Conservation (phyloP, 2,329 filamentous ascomycete species). For the Aspergillus fructus region DNA sequence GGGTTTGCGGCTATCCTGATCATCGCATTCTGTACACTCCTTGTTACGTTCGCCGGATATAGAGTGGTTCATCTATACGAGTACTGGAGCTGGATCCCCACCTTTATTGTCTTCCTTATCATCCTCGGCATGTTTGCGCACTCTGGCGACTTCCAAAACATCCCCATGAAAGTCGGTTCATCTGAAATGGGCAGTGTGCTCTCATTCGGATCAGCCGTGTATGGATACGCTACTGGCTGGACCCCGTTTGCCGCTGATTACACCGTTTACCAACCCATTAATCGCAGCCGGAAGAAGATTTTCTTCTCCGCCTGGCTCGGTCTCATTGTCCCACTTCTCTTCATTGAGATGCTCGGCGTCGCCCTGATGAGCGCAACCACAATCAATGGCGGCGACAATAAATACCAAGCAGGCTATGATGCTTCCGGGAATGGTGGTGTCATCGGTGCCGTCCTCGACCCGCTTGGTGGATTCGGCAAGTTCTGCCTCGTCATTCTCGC, state of each 20-base stretch:
- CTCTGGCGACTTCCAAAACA: constrained; percentile 63
- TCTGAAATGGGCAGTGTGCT: constrained; percentile 63
- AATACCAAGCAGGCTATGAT: constrained; percentile 56
- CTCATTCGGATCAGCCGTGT: constrained; percentile 65
- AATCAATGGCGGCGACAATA: constrained; percentile 54
- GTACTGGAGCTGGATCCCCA: constrained; percentile 71
- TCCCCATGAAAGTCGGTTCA: constrained; percentile 60
- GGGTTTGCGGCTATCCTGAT: constrained; percentile 74
- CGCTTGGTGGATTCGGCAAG: constrained; percentile 66
- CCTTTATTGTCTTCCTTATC: constrained; percentile 71
- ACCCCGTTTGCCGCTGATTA: constrained; percentile 74
- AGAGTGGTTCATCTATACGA: constrained; percentile 76
- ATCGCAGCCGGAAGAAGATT: constrained; percentile 59
- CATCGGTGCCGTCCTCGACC: constrained; percentile 63
- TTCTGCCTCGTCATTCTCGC: constrained; percentile 69
- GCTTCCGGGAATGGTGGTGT: constrained; percentile 65
- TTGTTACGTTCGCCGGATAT: constrained; percentile 74
- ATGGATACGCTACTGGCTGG: constrained; percentile 72
- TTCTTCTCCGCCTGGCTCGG: constrained; percentile 70
- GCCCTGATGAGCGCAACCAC: constrained; percentile 66
- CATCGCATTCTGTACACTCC: constrained; percentile 66
- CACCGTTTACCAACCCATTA: constrained; percentile 72
- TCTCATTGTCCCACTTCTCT: constrained; percentile 68
- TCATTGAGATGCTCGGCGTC: constrained; percentile 71
- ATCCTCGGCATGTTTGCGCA: constrained; percentile 67